Conservation (phyloP, 164 flowering plant genomes). For the Cinnamomum micranthum region DNA sequence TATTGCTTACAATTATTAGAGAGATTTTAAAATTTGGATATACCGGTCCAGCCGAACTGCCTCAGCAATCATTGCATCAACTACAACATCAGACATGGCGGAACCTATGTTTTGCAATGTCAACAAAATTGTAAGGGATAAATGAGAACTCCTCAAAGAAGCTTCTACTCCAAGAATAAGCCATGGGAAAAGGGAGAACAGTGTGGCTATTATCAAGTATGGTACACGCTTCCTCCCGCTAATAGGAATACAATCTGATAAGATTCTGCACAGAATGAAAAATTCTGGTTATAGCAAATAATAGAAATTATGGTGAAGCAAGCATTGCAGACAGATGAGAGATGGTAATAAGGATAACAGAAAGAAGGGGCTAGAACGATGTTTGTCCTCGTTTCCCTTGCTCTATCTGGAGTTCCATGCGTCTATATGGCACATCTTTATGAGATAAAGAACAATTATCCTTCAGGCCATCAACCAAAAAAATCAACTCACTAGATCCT, state of each 20-base stretch:
- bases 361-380: neutral
- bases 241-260: slow-evolving; percentile 90
- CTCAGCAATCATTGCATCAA: slow-evolving; percentile 98
- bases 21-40: slow-evolving; percentile 6
- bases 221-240: slow-evolving; percentile 79
- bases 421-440: too few species aligned
- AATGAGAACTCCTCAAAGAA: slow-evolving; percentile 48
- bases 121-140: slow-evolving; percentile 53
- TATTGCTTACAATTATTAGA: neutral
- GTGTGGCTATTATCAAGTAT: slow-evolving; percentile 63
- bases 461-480: neutral
- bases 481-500: too few species aligned
- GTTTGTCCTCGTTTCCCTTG: neutral
- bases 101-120: slow-evolving; percentile 85
- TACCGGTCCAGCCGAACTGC: slow-evolving; percentile 72
- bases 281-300: neutral
- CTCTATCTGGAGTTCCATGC: neutral
- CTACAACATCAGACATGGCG: slow-evolving; percentile 95
- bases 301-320: neutral
- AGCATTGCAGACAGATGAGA: neutral
- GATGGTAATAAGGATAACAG: neutral
- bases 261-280: slow-evolving; percentile 46
- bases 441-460: neutral
- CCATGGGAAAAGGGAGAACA: slow-evolving; percentile 85
- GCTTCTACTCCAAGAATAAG: slow-evolving; percentile 50